phyloP scores from a whole-genome alignment of 805 yeast species.

The Metschnikowia reukaufii region DNA sequence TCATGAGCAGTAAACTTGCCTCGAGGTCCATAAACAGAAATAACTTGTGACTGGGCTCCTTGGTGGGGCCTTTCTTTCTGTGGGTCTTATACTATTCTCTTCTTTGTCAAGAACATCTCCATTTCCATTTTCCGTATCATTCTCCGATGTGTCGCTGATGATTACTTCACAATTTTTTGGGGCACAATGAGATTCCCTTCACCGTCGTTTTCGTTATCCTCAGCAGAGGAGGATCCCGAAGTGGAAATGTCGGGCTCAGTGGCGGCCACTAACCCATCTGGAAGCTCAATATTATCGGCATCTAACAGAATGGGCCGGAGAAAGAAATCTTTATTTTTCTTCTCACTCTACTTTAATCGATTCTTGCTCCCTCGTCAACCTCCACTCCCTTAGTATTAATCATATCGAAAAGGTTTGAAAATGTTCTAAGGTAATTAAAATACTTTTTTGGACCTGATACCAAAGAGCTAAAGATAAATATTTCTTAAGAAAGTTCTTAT shows the following conservation, averaged over 20 bases:
- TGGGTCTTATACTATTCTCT: too few relatives aligned
- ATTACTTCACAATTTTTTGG: not conserved
- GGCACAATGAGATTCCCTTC: not conserved
- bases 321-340: constrained; percentile 1
- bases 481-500: too few relatives aligned
- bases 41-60: not conserved
- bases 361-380: not conserved
- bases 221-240: too few relatives aligned
- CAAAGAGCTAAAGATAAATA: too few relatives aligned
- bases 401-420: too few relatives aligned
- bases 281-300: not conserved
- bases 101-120: too few relatives aligned
- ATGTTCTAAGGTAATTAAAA: too few relatives aligned
- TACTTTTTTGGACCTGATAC: too few relatives aligned
- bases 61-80: too few relatives aligned
- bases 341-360: not conserved
- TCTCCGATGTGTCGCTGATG: not conserved
- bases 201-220: not conserved
- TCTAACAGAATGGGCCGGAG: not conserved
- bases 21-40: constrained; percentile 1
- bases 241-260: not conserved
- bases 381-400: too few relatives aligned
- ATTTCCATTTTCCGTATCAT: not conserved
- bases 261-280: not conserved
- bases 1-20: constrained; percentile 1